Base-by-base conservation (phyloP, 2,329 filamentous ascomycete genomes). In the Pseudocercospora cruenta region DNA sequence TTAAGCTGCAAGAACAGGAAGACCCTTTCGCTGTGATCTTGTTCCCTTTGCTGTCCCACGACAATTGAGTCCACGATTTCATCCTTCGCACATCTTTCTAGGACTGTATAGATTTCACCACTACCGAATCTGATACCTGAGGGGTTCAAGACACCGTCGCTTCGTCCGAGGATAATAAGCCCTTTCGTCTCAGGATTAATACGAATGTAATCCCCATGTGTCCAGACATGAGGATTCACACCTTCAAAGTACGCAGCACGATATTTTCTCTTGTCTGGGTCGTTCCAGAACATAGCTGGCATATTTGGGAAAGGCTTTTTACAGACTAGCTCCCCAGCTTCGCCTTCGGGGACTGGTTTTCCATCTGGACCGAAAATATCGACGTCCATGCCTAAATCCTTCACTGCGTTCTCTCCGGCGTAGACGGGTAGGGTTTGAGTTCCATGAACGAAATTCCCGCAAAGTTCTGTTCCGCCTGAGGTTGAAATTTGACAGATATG, bases 151-250 rank as follows among this genome's bases (percentile, higher is more conserved):
- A 26, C 51, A 2, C 21, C 22, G 8, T 31, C 51, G 12, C 51
- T 31, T 12, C 51, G 2, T 3, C 51, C 26, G 1, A 14, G 14
- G 19, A 54, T 54, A 16, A 57, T 57, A 3, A 58, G 22, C 1
- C 86, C 84, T 5, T 86, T 85, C 0, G 90, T 93, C 2, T 78
- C 69, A 0, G 91, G 90, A 73, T 93, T 87, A 14, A 90, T 80
- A 39, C 85, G 83, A 72, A 91, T 88, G 74, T 93, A 93, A 74
- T 94, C 91, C 28, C 91, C 91, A 69, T 94, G 91, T 0, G 90
- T 90, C 91, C 91, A 94, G 1, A 91, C 90, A 64, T 87, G 71
- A 10, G 78, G 78, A 31, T 31, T 31, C 60, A 80, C 82, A 7
- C 79, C 75, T 47, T 71, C 76, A 64, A 80, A 82, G 51, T 82